These are phyloP conservation scores for Saccharomycopsis phalli DNA, from an alignment of 1,139 yeast genomes.

Conservation along the genomic window DNA sequence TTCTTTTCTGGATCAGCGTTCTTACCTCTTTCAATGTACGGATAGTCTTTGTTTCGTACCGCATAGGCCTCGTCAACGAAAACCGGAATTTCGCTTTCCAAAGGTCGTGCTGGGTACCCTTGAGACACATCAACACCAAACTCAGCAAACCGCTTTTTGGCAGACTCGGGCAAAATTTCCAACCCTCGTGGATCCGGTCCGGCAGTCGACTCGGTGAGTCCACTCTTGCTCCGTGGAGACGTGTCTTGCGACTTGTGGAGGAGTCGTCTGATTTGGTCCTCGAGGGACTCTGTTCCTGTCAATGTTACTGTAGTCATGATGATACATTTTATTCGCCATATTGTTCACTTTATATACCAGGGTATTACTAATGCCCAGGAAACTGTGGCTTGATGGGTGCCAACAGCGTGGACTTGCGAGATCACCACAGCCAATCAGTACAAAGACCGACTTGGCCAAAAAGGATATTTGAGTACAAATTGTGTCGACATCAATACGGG, in stretches of 20 bases:
- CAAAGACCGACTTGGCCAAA: too few relatives aligned
- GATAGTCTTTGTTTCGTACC: slow-evolving; percentile 35
- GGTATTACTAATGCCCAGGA: not conserved
- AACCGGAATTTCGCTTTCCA: slow-evolving; percentile 32
- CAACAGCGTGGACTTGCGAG: too few relatives aligned
- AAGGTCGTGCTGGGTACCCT: slow-evolving; percentile 38
- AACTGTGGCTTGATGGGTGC: slow-evolving; percentile 1
- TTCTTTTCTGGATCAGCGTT: slow-evolving; percentile 47
- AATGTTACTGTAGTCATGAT: not conserved
- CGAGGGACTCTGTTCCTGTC: not conserved
- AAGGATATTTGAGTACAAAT: too few relatives aligned
- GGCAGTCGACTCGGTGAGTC: not conserved
- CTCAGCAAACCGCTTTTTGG: slow-evolving; percentile 30
- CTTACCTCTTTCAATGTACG: slow-evolving; percentile 39
- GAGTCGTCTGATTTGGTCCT: slow-evolving; percentile 8
- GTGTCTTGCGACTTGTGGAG: not conserved
- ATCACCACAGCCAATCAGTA: too few relatives aligned
- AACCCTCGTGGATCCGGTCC: slow-evolving; percentile 19
- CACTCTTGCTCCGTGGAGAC: too few relatives aligned
- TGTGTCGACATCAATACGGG: too few relatives aligned
- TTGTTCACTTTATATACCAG: not conserved
- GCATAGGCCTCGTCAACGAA: slow-evolving; percentile 43
- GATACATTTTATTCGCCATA: not conserved
- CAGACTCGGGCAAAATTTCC: slow-evolving; percentile 30
- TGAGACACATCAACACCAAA: slow-evolving; percentile 35